phyloP scores from a whole-genome alignment of 106 monocot species.

The Dendrobium nobile region DNA sequence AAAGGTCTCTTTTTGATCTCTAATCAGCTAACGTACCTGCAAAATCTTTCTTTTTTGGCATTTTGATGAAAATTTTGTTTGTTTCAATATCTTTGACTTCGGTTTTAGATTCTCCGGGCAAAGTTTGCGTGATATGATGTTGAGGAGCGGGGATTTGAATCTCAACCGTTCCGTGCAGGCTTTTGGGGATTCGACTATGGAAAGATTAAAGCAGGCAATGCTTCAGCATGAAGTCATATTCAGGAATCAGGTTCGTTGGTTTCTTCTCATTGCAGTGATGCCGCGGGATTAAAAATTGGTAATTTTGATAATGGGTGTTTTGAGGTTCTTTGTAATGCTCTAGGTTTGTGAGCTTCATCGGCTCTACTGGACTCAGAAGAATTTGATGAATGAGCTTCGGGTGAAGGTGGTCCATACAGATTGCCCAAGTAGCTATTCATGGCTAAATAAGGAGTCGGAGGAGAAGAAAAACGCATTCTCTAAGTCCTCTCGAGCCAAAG shows the following conservation, averaged over 20 bases:
- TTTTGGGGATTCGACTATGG: slow-evolving; percentile 27
- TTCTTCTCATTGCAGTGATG: slow-evolving; percentile 1
- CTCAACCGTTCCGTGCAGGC: slow-evolving; percentile 13
- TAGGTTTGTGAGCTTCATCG: slow-evolving; percentile 73
- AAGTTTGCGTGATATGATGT: slow-evolving; percentile 2
- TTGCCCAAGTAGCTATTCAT: background rate
- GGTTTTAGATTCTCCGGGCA: background rate
- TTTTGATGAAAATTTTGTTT: background rate
- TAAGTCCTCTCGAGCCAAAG: background rate
- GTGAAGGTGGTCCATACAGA: slow-evolving; percentile 2
- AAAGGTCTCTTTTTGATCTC: background rate
- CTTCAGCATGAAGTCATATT: slow-evolving; percentile 51
- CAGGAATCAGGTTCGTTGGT: slow-evolving; percentile 37
- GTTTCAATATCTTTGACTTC: background rate
- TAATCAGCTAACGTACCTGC: background rate
- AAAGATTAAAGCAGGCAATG: slow-evolving; percentile 46
- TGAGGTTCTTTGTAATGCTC: background rate
- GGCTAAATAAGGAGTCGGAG: too few relatives aligned
- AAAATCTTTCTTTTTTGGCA: background rate
- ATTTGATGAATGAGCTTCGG: slow-evolving; percentile 30
- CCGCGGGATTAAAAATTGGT: background rate
- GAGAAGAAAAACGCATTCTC: background rate
- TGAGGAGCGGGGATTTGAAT: slow-evolving; percentile 25
- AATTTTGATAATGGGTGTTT: background rate
- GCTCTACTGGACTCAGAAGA: slow-evolving; percentile 72